A percentile compares a stretch with the other conserved stretches of the same genome.
Conservation (phyloP, 257 asterid species). For the Solanum piurae region DNA sequence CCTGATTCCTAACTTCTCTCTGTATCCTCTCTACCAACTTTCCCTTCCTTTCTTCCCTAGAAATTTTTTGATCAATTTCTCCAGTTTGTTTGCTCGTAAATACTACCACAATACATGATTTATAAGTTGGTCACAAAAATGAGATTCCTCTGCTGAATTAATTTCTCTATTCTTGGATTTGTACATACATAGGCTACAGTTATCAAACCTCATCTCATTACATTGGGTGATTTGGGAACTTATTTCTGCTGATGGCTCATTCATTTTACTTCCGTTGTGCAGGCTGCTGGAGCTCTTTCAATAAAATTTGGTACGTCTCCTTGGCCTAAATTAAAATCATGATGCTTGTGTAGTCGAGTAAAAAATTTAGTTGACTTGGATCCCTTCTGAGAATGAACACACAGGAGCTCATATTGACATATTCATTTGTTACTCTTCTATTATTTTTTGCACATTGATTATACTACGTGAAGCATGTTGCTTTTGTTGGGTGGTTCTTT, state of each 20-base stretch:
- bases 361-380: background rate
- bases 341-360: background rate
- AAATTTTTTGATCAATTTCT: background rate
- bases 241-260: background rate
- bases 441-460: background rate
- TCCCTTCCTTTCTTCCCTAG: background rate
- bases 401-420: background rate
- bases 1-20: background rate
- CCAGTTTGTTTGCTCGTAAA: background rate
- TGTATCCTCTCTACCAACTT: background rate
- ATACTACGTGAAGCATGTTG: background rate
- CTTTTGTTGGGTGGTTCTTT: background rate
- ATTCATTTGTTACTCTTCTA: background rate
- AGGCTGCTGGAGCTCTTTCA: constrained; percentile 99
- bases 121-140: background rate
- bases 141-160: background rate
- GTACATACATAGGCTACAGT: background rate
- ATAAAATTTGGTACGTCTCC: constrained; percentile 75
- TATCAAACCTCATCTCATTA: background rate
- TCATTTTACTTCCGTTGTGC: constrained; percentile 14
- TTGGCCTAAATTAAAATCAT: background rate
- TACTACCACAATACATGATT: background rate
- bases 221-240: background rate
- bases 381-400: background rate
- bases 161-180: background rate